Conservation (phyloP, 805 yeast species). For the Zygosaccharomyces pseudorouxii region DNA sequence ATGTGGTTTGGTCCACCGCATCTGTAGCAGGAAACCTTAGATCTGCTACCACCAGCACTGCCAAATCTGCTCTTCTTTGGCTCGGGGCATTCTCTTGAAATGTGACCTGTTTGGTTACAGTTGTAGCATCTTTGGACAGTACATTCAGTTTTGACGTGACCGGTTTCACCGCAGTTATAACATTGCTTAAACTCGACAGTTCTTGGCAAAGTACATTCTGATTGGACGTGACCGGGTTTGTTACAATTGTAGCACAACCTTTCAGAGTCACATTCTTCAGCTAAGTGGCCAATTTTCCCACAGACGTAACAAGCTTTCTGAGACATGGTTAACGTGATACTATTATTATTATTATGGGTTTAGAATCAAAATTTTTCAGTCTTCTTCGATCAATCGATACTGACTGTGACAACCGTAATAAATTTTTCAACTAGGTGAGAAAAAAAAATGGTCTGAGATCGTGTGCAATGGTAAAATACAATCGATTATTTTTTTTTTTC, state of each 20-base stretch:
- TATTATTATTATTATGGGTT: too few species aligned
- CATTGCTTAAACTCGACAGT: constrained; percentile 83
- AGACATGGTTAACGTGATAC: constrained; percentile 28
- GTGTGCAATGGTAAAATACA: too few species aligned
- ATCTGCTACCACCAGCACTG: constrained; percentile 20
- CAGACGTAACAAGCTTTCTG: constrained; percentile 87
- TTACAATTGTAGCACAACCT: constrained; percentile 91
- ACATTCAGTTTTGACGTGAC: constrained; percentile 87
- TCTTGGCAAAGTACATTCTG: constrained; percentile 84
- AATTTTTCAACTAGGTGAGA: neutral
- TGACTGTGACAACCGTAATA: neutral
- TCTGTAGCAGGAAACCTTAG: constrained; percentile 63
- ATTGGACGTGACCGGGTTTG: constrained; percentile 83
- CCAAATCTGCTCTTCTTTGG: constrained; percentile 34
- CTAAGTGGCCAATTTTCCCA: constrained; percentile 88
- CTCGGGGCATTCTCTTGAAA: constrained; percentile 69
- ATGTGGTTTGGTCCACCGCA: constrained; percentile 92
- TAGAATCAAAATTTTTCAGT: too few species aligned
- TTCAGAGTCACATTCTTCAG: constrained; percentile 83
- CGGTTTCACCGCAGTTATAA: constrained; percentile 87
- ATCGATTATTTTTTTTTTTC: too few species aligned
- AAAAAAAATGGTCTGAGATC: too few species aligned
- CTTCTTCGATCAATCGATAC: neutral
- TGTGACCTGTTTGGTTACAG: constrained; percentile 75
- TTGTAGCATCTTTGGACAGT: constrained; percentile 70